Percentiles rank a stretch among this genome's conserved stretches.
Evolutionary conservation across 78 protist genomes (phyloP).

Genomic region (Capsaspora owczarzaki): DNA sequence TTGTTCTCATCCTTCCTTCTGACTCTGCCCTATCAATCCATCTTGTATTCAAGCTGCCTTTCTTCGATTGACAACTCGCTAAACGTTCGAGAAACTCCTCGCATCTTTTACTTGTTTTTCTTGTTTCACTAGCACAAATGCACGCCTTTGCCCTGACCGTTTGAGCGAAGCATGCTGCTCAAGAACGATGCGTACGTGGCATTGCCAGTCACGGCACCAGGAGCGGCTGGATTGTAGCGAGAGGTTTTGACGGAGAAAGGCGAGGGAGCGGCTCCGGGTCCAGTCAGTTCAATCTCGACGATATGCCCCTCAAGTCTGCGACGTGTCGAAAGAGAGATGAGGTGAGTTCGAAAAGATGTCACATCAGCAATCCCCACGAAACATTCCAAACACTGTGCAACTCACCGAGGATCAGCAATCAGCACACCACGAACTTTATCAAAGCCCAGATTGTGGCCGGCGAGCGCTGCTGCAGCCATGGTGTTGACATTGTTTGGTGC

Average conservation of each 20-base stretch:
- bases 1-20: too few relatives aligned
- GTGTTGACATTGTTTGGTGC: slow-evolving; percentile 56
- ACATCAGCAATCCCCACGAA: too few relatives aligned
- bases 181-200: slow-evolving; percentile 40
- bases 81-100: too few relatives aligned
- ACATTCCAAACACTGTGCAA: neutral
- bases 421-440: slow-evolving; percentile 17
- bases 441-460: slow-evolving; percentile 23
- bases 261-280: slow-evolving; percentile 5
- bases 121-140: neutral
- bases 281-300: slow-evolving; percentile 22
- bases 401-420: slow-evolving; percentile 10
- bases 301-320: slow-evolving; percentile 24
- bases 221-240: slow-evolving; percentile 26
- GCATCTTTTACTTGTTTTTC: too few relatives aligned
- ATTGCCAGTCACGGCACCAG: slow-evolving; percentile 35
- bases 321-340: too few relatives aligned
- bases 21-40: too few relatives aligned
- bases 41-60: too few relatives aligned
- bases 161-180: slow-evolving; percentile 7
- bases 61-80: too few relatives aligned
- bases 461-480: slow-evolving; percentile 46
- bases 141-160: neutral
- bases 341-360: too few relatives aligned
- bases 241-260: slow-evolving; percentile 6